phyloP scores from a whole-genome alignment of 2,329 filamentous ascomycete genomes.

The Cercospora sesami region DNA sequence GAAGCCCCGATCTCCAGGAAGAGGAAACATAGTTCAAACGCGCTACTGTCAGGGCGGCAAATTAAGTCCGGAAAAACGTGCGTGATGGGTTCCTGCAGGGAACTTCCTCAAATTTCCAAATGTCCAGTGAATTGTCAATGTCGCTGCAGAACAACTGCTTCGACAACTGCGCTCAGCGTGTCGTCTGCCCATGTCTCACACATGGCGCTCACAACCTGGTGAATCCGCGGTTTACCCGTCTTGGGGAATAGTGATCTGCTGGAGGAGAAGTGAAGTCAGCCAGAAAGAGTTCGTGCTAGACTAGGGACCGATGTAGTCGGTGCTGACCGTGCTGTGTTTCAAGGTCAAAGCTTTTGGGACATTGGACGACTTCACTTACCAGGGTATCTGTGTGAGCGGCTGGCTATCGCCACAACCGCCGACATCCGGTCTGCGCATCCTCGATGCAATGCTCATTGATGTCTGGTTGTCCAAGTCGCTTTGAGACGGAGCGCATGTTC shows the following conservation, averaged over 20 bases:
- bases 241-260: background rate
- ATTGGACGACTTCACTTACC: background rate
- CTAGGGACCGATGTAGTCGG: background rate
- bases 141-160: background rate
- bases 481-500: background rate
- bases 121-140: background rate
- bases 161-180: background rate
- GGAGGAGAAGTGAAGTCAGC: conserved; percentile 4
- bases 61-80: background rate
- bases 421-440: background rate
- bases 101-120: background rate
- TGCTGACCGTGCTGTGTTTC: background rate
- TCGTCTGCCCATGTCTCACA: conserved; percentile 4
- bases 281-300: background rate
- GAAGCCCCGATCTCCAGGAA: background rate
- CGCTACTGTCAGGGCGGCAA: background rate
- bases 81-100: background rate
- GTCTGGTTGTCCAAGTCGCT: background rate
- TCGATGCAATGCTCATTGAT: background rate
- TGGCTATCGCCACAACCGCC: background rate
- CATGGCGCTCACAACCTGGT: conserved; percentile 4
- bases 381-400: background rate
- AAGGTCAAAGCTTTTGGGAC: background rate
- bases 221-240: background rate
- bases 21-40: conserved; percentile 1